Evolutionary conservation across 352 stramenopile species (phyloP), one percentile per base, ranked within the genome.

Genomic region (Globisporangium solare): DNA sequence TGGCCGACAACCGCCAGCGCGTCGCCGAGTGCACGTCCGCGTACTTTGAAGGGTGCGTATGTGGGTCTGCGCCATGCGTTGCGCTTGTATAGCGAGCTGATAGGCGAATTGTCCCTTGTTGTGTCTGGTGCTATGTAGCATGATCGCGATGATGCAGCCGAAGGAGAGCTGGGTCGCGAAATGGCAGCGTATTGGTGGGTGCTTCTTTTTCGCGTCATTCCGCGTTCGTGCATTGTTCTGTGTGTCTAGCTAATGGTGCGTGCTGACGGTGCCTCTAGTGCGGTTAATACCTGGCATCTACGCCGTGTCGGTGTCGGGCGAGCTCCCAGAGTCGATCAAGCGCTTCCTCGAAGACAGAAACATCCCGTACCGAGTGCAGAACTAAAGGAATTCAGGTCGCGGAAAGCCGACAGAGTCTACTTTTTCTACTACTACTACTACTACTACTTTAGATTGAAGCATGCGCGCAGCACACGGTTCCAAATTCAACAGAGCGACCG

Each of bases 161-260:
- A 90, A 89, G 68, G 83, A 93, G 61, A 95, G 85, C 68, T 95
- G 85, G 85, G 85, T 95, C 37, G 85, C 85, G 58, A 95, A 95
- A 67, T 95, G 85, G 85, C 83, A 92, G 61, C 83, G 85, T 47
- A 92, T 95, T 39, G 85, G 83, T 91, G 54, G 17, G 74, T 66
- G 13, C n/a, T 50, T 45, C n/a, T 50, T 45, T 18, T 37, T 17
- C 22, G 40, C 45, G 50, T 7, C 27, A 35, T 35, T 35, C 7
- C 27, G 27, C 27, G 24, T 40, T 22, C 15, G n/a, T 10, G 4
- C 24, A 13, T 17, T 18, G 43, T 24, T 18, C 18, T 37, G 15
- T 2, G 6, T 52, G 24, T 22, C 13, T 54, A 11, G 42, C 18
- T 21, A 24, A n/a, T 6, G 47, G 21, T 31, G 12, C 20, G 10